Percentiles rank a stretch among this genome's conserved stretches.
These are phyloP conservation scores for Boletus reticulatus DNA, from an alignment of 768 basidiomycete species.

Conservation along the genomic window DNA sequence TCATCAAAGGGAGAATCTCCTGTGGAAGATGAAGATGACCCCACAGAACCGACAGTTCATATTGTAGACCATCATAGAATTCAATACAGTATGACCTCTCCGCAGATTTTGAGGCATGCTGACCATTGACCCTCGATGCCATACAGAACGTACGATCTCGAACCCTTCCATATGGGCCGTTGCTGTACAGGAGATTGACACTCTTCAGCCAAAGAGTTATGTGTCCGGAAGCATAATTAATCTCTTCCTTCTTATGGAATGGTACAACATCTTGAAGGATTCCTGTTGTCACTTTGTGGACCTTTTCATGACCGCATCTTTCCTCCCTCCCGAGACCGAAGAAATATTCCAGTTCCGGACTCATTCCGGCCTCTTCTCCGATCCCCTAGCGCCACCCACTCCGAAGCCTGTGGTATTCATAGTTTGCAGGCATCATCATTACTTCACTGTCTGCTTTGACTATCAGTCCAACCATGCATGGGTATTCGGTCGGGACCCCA, in stretches of 20 bases:
- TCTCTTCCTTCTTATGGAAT: neutral
- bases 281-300: neutral
- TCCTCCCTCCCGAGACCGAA: neutral
- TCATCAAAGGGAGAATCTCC: no score
- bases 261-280: neutral
- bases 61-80: neutral
- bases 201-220: slow-evolving; percentile 1
- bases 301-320: neutral
- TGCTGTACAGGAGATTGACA: neutral
- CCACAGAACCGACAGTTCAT: neutral
- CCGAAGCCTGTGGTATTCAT: slow-evolving; percentile 4
- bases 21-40: no score
- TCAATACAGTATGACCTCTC: neutral
- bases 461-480: slow-evolving; percentile 4
- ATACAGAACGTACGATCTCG: neutral
- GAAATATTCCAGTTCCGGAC: neutral
- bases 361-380: neutral
- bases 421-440: slow-evolving; percentile 2
- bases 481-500: neutral
- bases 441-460: slow-evolving; percentile 7
- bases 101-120: no score
- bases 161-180: slow-evolving; percentile 10
- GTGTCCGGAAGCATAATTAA: slow-evolving; percentile 3
- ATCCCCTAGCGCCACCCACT: neutral
- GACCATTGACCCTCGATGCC: no score